phyloP scores from a whole-genome alignment of 805 yeast genomes.

The Yarrowia deformans region DNA sequence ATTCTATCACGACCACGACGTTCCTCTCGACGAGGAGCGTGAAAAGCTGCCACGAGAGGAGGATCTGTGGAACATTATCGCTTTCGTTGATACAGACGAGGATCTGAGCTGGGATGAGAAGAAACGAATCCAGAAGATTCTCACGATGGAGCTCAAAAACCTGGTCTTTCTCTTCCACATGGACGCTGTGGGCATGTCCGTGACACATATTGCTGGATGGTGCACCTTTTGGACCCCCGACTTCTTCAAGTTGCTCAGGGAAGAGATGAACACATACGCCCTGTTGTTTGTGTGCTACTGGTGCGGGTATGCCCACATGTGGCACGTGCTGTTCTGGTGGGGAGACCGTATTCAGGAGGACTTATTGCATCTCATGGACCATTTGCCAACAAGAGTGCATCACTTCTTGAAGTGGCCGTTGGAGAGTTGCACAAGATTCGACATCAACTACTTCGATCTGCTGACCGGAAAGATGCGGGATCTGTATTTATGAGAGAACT shows the following conservation, averaged over 20 bases:
- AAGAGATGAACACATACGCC: conserved; percentile 11
- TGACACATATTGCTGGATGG: conserved; percentile 6
- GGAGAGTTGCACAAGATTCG: conserved; percentile 9
- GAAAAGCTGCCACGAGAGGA: conserved; percentile 11
- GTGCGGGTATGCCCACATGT: conserved; percentile 20
- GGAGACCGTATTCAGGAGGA: conserved; percentile 20
- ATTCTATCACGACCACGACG: neutral
- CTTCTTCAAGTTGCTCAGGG: neutral
- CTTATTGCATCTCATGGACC: neutral
- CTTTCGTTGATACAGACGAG: conserved; percentile 1
- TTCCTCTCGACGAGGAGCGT: neutral
- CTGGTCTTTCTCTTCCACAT: conserved; percentile 9
- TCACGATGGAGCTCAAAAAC: conserved; percentile 15
- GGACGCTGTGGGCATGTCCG: conserved; percentile 9
- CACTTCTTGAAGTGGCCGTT: conserved; percentile 14
- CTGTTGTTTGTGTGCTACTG: conserved; percentile 20
- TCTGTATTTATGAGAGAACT: neutral
- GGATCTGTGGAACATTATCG: conserved; percentile 23
- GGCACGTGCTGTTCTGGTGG: conserved; percentile 34
- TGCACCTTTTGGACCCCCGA: conserved; percentile 13
- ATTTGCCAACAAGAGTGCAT: conserved; percentile 5
- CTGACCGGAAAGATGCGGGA: conserved; percentile 21
- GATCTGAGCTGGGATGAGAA: neutral
- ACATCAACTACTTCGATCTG: conserved; percentile 8
- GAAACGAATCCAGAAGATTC: conserved; percentile 1